Evolutionary conservation across 2,329 filamentous ascomycete genomes (phyloP), one percentile per base, ranked within the genome.

Genomic region (Helotiales sp.): DNA sequence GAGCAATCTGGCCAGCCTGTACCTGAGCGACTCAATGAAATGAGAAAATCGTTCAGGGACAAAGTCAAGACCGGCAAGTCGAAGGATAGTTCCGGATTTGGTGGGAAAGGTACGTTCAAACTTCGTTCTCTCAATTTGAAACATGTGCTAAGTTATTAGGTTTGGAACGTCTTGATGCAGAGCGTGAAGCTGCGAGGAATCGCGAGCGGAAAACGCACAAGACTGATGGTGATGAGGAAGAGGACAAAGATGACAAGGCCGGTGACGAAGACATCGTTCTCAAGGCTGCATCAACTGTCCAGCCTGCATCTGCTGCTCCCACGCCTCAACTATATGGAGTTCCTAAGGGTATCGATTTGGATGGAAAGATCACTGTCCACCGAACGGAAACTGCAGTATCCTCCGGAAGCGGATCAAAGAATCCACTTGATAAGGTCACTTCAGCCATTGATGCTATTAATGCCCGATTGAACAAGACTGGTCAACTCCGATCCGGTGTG

Each of bases 11-110:
- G 91, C 4, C 92, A 97, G 77, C 85, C 89, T 10, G 86, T 98
- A 0, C 94, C 96, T 0, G 90, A 93, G 71, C 82, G 83, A 40
- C 81, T 90, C 13, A 81, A 84, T 40, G 86, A 88, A 73, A 89
- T 90, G 87, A 84, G 87, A 69, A 89, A 89, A 75, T 84, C 87
- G 1, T 97, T 96, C 80, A 86, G 90, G 66, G 92, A 96, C 73
- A 97, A 97, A 80, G 92, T 97, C 75, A 97, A 97, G 80, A 86
- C 90, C 7, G 96, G 95, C 58, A 96, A 96, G 77, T 93, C 93
- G 74, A 97, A 97, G 79, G 91, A 93, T 70, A 90, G 89, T 24
- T 93, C 91, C 66, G 96, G 96, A 2, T 99, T 99, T 74, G 95
- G 95, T 74, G 96, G 96, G 64, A 97, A 97, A 77, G 96, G 96